Evolutionary conservation across 164 flowering plant genomes (phyloP).

Genomic region (Cinnamomum micranthum): DNA sequence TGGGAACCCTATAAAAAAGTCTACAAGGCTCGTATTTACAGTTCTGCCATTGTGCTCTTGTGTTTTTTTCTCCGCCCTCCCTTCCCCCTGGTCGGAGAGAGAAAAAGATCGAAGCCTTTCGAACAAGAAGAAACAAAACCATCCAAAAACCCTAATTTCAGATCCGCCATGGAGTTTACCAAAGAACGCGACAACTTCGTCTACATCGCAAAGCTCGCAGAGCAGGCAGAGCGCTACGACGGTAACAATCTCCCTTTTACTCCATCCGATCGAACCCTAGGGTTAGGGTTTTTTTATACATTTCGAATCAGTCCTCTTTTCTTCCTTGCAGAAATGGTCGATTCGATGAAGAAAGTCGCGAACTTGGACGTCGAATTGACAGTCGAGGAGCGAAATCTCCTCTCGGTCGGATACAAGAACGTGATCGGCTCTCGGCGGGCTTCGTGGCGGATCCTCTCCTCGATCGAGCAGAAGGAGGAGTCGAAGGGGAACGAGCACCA

Average conservation of each 20-base stretch:
- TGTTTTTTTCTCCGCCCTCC: too few relatives aligned
- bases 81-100: too few relatives aligned
- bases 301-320: neutral
- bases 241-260: conserved; percentile 7
- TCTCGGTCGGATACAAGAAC: conserved; percentile 66
- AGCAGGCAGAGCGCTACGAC: conserved; percentile 30
- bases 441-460: conserved; percentile 62
- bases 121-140: neutral
- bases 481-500: conserved; percentile 50
- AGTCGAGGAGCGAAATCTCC: conserved; percentile 57
- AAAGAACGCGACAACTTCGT: conserved; percentile 24
- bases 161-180: conserved; percentile 15
- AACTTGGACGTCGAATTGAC: conserved; percentile 54
- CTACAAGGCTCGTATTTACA: too few relatives aligned
- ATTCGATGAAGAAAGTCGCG: conserved; percentile 58
- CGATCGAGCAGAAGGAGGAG: conserved; percentile 69
- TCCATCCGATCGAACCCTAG: neutral
- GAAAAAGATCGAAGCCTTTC: neutral
- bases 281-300: neutral
- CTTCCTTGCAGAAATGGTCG: conserved; percentile 52
- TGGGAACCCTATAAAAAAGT: too few relatives aligned
- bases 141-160: neutral
- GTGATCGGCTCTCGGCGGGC: conserved; percentile 64
- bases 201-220: conserved; percentile 28
- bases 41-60: too few relatives aligned